Conservation (phyloP, 108 stramenopile species). For the Nannochloropsis gaditana region DNA sequence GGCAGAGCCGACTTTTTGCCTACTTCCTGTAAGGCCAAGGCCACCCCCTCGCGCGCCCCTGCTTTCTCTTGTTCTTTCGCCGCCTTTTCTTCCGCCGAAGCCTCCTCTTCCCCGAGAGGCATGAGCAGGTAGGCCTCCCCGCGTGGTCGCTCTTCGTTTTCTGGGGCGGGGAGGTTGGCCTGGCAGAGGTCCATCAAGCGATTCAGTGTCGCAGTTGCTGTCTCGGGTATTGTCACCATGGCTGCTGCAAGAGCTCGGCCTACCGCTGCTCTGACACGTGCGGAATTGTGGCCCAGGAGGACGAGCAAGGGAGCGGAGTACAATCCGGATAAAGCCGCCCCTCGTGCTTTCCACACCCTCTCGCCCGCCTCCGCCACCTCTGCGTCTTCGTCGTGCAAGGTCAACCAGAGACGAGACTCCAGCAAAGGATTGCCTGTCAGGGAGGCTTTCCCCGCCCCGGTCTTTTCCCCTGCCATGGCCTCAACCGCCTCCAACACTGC, state of each 20-base stretch:
- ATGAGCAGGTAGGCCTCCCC: background rate
- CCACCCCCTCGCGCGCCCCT: background rate
- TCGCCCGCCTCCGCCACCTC: constrained; percentile 38
- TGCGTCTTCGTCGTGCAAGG: constrained; percentile 36
- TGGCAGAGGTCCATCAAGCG: constrained; percentile 33
- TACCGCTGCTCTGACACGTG: constrained; percentile 29
- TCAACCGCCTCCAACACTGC: constrained; percentile 37
- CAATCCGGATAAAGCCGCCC: constrained; percentile 9
- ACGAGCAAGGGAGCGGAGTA: constrained; percentile 29
- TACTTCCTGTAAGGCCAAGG: background rate
- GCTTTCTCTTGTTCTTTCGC: constrained; percentile 16
- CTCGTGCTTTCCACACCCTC: constrained; percentile 38
- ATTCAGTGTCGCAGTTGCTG: constrained; percentile 13
- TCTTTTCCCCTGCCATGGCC: background rate
- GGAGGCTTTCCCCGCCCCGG: background rate
- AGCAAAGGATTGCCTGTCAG: constrained; percentile 1
- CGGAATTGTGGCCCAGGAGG: constrained; percentile 27
- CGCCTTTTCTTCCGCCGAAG: background rate
- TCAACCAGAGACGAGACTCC: constrained; percentile 35
- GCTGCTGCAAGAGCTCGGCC: constrained; percentile 36
- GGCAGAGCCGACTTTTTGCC: background rate
- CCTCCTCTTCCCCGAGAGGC: background rate
- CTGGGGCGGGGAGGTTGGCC: constrained; percentile 20
- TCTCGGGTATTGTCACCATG: constrained; percentile 27
- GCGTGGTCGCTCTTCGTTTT: background rate